Percentiles rank a stretch among this genome's conserved stretches.
Conservation (phyloP, 2,329 filamentous ascomycete species). For the Beauveria sp. region DNA sequence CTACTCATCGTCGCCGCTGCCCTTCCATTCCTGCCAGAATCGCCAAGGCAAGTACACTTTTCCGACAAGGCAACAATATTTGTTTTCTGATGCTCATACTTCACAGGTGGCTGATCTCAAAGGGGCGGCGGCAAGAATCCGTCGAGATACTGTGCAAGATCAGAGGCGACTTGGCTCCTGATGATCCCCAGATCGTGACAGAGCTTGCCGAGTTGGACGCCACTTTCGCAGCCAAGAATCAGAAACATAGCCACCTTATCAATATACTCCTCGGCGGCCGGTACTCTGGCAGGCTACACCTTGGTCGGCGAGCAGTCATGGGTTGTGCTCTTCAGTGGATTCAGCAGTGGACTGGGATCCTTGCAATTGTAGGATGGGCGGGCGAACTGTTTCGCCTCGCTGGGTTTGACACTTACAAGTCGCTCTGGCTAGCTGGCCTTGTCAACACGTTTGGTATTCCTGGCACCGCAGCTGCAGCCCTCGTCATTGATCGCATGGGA, state of each 20-base stretch:
- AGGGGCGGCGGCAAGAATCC: constrained; percentile 24
- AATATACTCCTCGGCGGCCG: constrained; percentile 32
- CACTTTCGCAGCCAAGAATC: constrained; percentile 30
- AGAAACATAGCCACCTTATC: constrained; percentile 30
- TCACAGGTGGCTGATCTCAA: constrained; percentile 29
- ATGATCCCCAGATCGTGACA: constrained; percentile 24
- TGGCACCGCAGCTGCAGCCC: constrained; percentile 42
- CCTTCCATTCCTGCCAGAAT: constrained; percentile 37
- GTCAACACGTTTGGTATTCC: constrained; percentile 45
- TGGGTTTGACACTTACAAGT: constrained; percentile 19
- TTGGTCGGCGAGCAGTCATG: constrained; percentile 32
- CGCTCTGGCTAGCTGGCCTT: constrained; percentile 36
- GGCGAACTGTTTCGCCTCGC: constrained; percentile 17
- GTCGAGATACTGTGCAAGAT: constrained; percentile 27
- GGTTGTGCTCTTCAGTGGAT: constrained; percentile 35
- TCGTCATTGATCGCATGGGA: constrained; percentile 43
- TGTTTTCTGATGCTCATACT: background rate
- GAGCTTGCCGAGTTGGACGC: constrained; percentile 34
- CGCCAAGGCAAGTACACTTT: constrained; percentile 27
- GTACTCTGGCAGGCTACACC: constrained; percentile 27
- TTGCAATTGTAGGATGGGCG: constrained; percentile 32
- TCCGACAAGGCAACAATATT: background rate
- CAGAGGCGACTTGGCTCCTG: constrained; percentile 22
- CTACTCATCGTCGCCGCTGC: constrained; percentile 31
- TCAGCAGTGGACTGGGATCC: constrained; percentile 37